phyloP scores from a whole-genome alignment of 2,329 filamentous ascomycete species.

The Cercospora sp. region DNA sequence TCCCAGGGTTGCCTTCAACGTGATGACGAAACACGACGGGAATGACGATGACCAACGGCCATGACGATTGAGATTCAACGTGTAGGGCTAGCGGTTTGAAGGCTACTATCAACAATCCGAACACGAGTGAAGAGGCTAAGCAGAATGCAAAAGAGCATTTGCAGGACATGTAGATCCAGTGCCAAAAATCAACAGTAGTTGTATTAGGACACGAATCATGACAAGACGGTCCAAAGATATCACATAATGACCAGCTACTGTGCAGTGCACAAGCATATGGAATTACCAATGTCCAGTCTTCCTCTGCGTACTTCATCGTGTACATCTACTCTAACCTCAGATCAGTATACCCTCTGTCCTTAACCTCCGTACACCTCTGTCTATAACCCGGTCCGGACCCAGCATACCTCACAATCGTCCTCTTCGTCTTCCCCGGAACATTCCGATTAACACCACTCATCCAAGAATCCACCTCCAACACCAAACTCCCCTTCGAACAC shows the following conservation, averaged over 20 bases:
- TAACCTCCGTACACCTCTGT: constrained; percentile 35
- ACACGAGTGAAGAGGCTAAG: background rate
- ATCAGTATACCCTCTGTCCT: constrained; percentile 29
- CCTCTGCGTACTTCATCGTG: background rate
- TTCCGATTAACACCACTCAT: constrained; percentile 59
- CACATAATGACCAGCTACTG: background rate
- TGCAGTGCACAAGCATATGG: background rate
- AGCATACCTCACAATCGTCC: constrained; percentile 51
- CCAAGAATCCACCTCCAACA: constrained; percentile 55
- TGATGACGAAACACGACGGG: background rate
- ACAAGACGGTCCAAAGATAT: background rate
- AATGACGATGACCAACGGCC: background rate
- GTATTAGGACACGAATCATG: background rate
- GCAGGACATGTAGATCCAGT: background rate
- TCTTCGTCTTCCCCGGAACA: constrained; percentile 48
- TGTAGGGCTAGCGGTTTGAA: background rate
- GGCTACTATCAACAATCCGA: background rate
- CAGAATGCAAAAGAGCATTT: background rate
- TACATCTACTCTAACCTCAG: constrained; percentile 18
- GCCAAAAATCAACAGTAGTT: background rate
- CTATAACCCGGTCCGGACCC: constrained; percentile 50
- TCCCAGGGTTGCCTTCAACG: no score
- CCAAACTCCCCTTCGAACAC: constrained; percentile 48
- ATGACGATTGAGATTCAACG: background rate
- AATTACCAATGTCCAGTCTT: background rate